Conservation (phyloP, 192 early-diverging fungal species). For the Umbelopsis ramanniana region DNA sequence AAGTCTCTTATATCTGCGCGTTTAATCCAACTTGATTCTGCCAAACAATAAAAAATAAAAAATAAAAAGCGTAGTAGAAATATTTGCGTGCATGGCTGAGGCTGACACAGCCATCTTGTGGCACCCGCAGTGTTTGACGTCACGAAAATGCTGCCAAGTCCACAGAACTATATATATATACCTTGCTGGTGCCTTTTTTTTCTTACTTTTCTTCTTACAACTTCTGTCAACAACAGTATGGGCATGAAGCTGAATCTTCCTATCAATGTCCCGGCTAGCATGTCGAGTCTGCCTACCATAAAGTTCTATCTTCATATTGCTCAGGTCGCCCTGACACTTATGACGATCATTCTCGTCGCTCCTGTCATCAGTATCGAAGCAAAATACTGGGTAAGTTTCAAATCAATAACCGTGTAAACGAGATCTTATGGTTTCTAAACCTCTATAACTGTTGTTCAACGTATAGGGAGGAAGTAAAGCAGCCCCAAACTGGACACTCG, state of each 20-base stretch:
- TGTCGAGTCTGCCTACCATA: slow-evolving; percentile 17
- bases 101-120: slow-evolving; percentile 15
- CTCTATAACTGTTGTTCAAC: neutral
- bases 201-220: neutral
- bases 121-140: slow-evolving; percentile 11
- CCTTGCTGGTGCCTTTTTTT: neutral
- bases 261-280: slow-evolving; percentile 31
- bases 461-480: slow-evolving; percentile 35
- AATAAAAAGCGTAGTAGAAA: neutral
- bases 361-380: slow-evolving; percentile 34
- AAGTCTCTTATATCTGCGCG: neutral
- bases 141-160: slow-evolving; percentile 6
- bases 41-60: neutral
- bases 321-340: slow-evolving; percentile 17
- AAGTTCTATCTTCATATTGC: slow-evolving; percentile 29
- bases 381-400: slow-evolving; percentile 36
- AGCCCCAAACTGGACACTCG: slow-evolving; percentile 36
- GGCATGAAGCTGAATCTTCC: slow-evolving; percentile 24
- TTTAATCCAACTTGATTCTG: neutral
- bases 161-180: neutral
- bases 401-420: too few relatives aligned
- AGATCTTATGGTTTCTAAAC: neutral
- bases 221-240: neutral
- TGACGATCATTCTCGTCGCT: slow-evolving; percentile 33
- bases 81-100: neutral